phyloP scores from a whole-genome alignment of 306 rosid species.

The Citrullus mucosospermus region DNA sequence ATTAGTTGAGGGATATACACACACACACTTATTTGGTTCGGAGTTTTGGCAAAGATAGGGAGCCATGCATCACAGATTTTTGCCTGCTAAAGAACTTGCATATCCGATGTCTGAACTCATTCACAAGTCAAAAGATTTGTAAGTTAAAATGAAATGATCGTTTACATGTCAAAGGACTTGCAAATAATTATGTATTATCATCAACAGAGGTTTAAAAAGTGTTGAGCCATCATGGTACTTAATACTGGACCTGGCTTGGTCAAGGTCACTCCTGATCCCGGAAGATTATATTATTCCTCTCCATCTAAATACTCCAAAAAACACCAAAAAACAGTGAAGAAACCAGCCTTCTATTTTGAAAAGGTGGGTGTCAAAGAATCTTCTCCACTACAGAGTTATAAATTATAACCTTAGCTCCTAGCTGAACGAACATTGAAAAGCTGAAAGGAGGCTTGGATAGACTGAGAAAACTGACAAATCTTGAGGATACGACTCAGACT shows the following conservation, averaged over 20 bases:
- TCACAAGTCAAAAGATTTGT: not conserved
- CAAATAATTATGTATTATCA: not conserved
- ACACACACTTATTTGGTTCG: not conserved
- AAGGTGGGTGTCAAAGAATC: too few species aligned
- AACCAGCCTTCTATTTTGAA: too few species aligned
- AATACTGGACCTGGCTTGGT: not conserved
- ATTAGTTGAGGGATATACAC: not conserved
- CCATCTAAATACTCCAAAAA: too few species aligned
- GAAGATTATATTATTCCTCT: too few species aligned
- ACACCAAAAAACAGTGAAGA: too few species aligned
- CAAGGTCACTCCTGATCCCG: too few species aligned
- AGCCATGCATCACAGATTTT: not conserved
- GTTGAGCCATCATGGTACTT: not conserved
- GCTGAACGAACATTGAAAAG: too few species aligned
- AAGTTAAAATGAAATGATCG: not conserved
- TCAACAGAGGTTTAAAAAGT: not conserved
- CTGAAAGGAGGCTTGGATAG: too few species aligned
- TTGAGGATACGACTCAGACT: too few species aligned
- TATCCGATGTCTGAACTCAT: not conserved
- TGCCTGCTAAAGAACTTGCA: not conserved
- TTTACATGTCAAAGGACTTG: not conserved
- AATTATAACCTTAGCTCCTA: too few species aligned
- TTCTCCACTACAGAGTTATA: too few species aligned
- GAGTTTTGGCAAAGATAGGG: not conserved
- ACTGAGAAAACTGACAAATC: too few species aligned